Percentiles rank a stretch among this genome's conserved stretches.
Evolutionary conservation across 2,329 filamentous ascomycete species (phyloP).

Genomic region (Fusarium pseudocircinatum): DNA sequence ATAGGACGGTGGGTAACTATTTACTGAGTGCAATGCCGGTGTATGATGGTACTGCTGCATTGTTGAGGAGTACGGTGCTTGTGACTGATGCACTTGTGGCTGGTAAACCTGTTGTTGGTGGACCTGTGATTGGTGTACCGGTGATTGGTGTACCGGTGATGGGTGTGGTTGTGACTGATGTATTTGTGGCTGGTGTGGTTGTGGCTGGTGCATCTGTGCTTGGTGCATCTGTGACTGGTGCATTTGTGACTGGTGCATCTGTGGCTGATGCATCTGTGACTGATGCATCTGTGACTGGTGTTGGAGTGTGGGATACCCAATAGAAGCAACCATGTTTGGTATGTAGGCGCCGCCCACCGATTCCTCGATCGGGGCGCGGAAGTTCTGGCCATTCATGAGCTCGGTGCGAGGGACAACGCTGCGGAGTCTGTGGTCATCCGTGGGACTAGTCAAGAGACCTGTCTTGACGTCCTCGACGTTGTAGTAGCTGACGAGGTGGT

Average conservation of each 20-base stretch:
- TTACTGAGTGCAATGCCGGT: not conserved
- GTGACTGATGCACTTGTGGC: not conserved
- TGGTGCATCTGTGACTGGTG: not conserved
- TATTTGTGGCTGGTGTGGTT: not conserved
- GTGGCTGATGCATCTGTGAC: not conserved
- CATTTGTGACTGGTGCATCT: not conserved
- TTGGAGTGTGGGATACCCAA: not conserved
- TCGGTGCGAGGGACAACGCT: conserved; percentile 65
- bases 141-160: too few species aligned
- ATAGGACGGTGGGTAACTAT: not conserved
- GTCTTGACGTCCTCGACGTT: conserved; percentile 79
- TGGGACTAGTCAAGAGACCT: conserved; percentile 67
- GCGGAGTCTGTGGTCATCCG: conserved; percentile 52
- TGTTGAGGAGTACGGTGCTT: not conserved
- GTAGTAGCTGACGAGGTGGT: conserved; percentile 92
- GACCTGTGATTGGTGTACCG: too few species aligned
- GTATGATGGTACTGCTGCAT: not conserved
- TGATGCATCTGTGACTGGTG: not conserved
- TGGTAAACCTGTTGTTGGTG: not conserved
- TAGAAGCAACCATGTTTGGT: not conserved
- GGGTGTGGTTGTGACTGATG: not conserved
- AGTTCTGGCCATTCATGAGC: conserved; percentile 71
- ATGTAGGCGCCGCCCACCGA: not conserved
- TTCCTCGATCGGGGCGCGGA: conserved; percentile 69
- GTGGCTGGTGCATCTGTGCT: not conserved